Evolutionary conservation across 2,329 filamentous ascomycete genomes (phyloP), one percentile per base, ranked within the genome.

Genomic region (Aspergillus aculeatus): DNA sequence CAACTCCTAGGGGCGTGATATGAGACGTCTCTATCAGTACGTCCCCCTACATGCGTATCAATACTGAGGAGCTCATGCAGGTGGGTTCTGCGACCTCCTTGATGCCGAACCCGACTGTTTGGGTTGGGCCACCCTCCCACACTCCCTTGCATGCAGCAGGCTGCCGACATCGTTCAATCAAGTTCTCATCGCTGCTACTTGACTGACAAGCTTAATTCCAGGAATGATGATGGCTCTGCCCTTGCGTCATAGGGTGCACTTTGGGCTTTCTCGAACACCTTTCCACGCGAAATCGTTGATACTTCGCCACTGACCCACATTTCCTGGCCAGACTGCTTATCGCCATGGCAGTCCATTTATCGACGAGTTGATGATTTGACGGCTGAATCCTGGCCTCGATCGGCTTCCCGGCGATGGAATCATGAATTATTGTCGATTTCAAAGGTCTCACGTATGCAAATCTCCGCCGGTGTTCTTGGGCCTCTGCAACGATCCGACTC

Each of bases 91-190:
- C 52, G 53, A 48, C 41, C 41, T 55, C 41, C 41, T 55, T 48
- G 53, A 55, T 48, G 53, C 53, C 47, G 41, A 47, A 55, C 53
- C 53, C 53, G 53, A 55, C 44, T 29, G 32, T 35, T 55, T 55
- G 53, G 53, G 41, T 55, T 55, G 44, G 53, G 52, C 47, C 53
- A 55, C 19, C n/a, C 47, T 31, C 53, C 29, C 26, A 47, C 47
- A 21, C 53, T 55, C 53, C 32, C 53, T 55, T 55, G 53, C 53
- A 55, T 55, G 53, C 53, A 48, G 53, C 53, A 55, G 41, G 41
- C 53, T 32, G 53, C 44, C 26, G 53, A 29, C 41, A 48, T 55
- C 44, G 16, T 47, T 54, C n/a, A 55, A 44, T 55, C 41, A 47
- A 55, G 16, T 26, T 24, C 38, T 55, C 53, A 48, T 24, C 53